Conservation (phyloP, 257 asterid genomes). For the Forsythia viridissima region DNA sequence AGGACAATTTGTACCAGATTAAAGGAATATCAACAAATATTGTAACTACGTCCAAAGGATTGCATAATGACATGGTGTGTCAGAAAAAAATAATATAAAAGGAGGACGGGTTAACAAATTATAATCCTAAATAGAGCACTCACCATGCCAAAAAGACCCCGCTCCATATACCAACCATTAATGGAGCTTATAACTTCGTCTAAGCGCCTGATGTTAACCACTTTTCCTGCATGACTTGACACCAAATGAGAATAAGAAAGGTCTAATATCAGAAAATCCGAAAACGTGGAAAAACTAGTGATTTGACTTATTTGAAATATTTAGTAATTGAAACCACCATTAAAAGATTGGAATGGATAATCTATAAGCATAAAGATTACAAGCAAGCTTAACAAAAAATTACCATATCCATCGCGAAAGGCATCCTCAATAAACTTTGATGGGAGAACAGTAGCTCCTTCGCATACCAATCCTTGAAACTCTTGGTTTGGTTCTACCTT, state of each 20-base stretch:
- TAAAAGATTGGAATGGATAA: neutral
- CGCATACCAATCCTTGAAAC: constrained; percentile 96
- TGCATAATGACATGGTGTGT: neutral
- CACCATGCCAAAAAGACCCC: constrained; percentile 98
- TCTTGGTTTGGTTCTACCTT: constrained; percentile 99
- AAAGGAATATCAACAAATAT: neutral
- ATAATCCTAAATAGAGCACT: constrained; percentile 29
- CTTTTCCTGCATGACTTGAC: constrained; percentile 89
- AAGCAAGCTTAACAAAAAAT: constrained; percentile 33
- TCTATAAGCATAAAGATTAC: constrained; percentile 1
- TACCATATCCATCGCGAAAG: constrained; percentile 94
- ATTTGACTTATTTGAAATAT: neutral
- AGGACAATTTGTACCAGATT: constrained; percentile 14
- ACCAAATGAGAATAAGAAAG: constrained; percentile 37
- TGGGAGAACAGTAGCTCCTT: constrained; percentile 98
- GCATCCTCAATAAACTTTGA: constrained; percentile 86
- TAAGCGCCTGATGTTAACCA: constrained; percentile 80
- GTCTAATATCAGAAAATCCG: constrained; percentile 48
- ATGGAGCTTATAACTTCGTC: constrained; percentile 91
- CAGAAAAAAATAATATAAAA: neutral
- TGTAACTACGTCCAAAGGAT: neutral
- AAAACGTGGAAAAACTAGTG: constrained; percentile 5
- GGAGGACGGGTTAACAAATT: neutral
- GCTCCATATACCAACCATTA: constrained; percentile 96
- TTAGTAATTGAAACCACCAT: neutral